Evolutionary conservation across 139 green algal species (phyloP), one percentile per base, ranked within the genome.

Genomic region (Yamagishiella unicocca): DNA sequence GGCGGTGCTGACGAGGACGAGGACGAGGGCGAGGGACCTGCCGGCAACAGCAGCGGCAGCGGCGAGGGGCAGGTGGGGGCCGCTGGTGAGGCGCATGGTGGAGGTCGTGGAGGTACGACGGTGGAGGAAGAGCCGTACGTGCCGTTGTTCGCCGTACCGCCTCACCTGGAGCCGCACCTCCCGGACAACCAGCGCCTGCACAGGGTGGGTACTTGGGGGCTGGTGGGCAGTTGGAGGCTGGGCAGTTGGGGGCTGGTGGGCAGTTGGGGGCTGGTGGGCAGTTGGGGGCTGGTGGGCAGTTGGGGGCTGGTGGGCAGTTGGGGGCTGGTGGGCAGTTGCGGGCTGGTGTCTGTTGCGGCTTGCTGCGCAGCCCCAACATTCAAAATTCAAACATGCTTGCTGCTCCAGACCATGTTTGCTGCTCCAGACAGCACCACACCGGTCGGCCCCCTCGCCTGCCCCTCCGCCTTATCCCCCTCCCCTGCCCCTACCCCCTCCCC

Each of bases 181-280:
- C 72, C 71, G 22, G 71, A 24, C 33, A 83, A 73, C 42, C 79
- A 85, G 79, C 79, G 79, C 29, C 31, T 85, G 3, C 79, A 85
- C 40, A 4, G 55, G 79, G 79, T 85, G 17, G n/a, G 77, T 50
- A 33, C 4, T 9, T 40, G 27, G n/a, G 3, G n/a, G 12, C 42
- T 35, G 67, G 80, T 22, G 27, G 29, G 25, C 55, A 61, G 31
- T 27, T 43, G 31, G 62, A n/a, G 62, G 58, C 14, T 29, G 58
- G 58, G 22, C 22, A 67, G 58, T 6, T 67, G 58, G 58, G 14
- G 58, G 58, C n/a, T n/a, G n/a, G n/a, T n/a, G n/a, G n/a, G n/a
- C n/a, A n/a, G n/a, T n/a, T n/a, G n/a, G n/a, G n/a, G n/a, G n/a
- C n/a, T n/a, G n/a, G n/a, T n/a, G n/a, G n/a, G n/a, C n/a, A n/a